Base-by-base conservation (phyloP, 164 flowering plant species). In the Tetrastigma voinierianum region DNA sequence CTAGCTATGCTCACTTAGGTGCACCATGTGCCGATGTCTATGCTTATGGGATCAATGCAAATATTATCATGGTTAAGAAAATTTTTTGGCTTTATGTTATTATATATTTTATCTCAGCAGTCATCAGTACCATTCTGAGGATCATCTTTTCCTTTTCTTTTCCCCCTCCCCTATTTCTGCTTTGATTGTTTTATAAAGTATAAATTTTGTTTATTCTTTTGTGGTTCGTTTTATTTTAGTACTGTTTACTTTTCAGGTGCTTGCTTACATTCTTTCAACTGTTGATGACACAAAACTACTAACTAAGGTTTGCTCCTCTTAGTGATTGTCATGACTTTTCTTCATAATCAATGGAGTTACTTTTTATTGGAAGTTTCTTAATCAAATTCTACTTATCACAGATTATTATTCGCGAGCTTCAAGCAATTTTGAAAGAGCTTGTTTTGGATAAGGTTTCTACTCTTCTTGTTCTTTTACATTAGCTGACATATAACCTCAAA, bases 221-320 rank as follows among this genome's bases (percentile, higher is more conserved):
- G 10, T 57, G 51, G 55, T 15, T 18, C 9, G 21, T 16, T n/a
- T 46, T 15, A 18, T 49, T 56, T 1, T 14, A 15, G 52, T 60
- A 0, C 57, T 49, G 51, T 17, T 43, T 71, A 51, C 18, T 56
- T 79, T 69, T 48, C 84, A 92, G 99, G 92, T 95, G 58, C 95
- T 95, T 59, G 82, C 71, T 21, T 77, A 86, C 79, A 72, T 90
- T 71, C 72, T 95, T 58, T 89, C 96, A 46, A 68, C 71, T 46
- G 96, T 93, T 65, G 98, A 95, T 68, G 98, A 92, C 81, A 92
- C 99, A 76, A 89, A 89, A 70, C 91, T 92, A 24, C 48, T 89
- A 47, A 73, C 85, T 51, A 92, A 92, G 98, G 99, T 95, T 66
- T 17, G 67, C 73, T 67, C 51, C 60, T 16, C 13, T 58, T 67